These are phyloP conservation scores for Neoboletus brunneissimus DNA, from an alignment of 768 basidiomycete genomes.

Conservation along the genomic window DNA sequence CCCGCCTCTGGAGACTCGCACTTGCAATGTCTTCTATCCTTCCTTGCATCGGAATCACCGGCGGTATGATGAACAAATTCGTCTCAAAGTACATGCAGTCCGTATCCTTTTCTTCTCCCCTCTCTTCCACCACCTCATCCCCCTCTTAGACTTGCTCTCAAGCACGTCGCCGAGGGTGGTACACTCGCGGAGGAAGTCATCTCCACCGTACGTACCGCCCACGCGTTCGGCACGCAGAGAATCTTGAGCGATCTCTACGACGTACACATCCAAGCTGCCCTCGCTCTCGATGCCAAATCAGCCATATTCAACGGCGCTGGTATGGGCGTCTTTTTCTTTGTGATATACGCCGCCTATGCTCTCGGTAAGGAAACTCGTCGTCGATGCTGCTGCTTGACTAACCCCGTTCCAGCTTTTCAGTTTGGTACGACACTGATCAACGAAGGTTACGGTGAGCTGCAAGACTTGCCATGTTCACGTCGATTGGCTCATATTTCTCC, in stretches of 20 bases:
- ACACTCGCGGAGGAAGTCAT: conserved; percentile 92
- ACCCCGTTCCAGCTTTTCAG: conserved; percentile 59
- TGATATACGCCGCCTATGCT: conserved; percentile 74
- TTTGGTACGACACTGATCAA: conserved; percentile 88
- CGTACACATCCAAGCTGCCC: conserved; percentile 51
- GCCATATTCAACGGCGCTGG: conserved; percentile 61
- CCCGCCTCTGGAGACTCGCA: conserved; percentile 75
- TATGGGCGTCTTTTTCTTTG: conserved; percentile 75
- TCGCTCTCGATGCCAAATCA: conserved; percentile 52
- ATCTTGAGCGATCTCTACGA: conserved; percentile 67
- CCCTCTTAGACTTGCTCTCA: conserved; percentile 54
- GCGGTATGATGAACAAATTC: conserved; percentile 68
- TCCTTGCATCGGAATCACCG: conserved; percentile 77
- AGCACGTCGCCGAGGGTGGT: conserved; percentile 75
- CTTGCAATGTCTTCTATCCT: conserved; percentile 79
- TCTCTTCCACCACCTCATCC: conserved; percentile 1
- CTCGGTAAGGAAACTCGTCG: conserved; percentile 43
- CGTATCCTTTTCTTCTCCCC: conserved; percentile 26
- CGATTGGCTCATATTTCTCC: neutral
- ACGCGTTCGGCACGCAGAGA: conserved; percentile 84
- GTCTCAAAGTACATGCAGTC: conserved; percentile 65
- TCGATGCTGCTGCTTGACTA: neutral
- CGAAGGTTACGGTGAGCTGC: conserved; percentile 44
- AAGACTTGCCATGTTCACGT: neutral
- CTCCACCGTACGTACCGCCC: conserved; percentile 81